Percentiles rank a stretch among this genome's conserved stretches.
phyloP scores from a whole-genome alignment of 2,329 filamentous ascomycete species.

The Penicillium griseofulvum region DNA sequence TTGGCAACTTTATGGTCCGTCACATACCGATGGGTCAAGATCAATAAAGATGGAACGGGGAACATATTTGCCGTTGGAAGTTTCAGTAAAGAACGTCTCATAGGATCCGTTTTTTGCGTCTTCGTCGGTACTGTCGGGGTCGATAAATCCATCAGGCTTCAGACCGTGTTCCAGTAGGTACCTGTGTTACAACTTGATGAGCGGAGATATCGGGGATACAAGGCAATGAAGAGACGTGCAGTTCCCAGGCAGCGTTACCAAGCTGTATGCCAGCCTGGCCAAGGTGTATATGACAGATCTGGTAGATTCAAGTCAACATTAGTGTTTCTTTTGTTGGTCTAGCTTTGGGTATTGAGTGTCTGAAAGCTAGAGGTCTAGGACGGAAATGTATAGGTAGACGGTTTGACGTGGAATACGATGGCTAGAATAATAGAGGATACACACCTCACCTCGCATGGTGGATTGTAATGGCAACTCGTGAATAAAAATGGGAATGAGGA shows the following conservation, averaged over 20 bases:
- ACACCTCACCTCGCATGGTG: constrained; percentile 5
- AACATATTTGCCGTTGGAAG: constrained; percentile 63
- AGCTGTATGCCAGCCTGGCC: constrained; percentile 67
- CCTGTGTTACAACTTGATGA: constrained; percentile 35
- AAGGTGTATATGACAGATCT: constrained; percentile 67
- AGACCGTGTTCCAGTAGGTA: constrained; percentile 67
- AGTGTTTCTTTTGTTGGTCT: not conserved
- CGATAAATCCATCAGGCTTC: constrained; percentile 57
- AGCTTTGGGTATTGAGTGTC: not conserved
- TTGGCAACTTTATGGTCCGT: not conserved
- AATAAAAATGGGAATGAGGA: not conserved
- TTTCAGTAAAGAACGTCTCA: constrained; percentile 67
- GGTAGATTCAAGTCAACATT: constrained; percentile 12
- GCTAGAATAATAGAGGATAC: not conserved
- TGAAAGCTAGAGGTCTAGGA: not conserved
- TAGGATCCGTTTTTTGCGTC: constrained; percentile 56
- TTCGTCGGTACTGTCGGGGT: constrained; percentile 55
- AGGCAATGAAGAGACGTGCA: constrained; percentile 52
- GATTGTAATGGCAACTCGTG: no score
- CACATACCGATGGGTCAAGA: constrained; percentile 58
- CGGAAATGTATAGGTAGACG: not conserved
- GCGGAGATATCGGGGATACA: constrained; percentile 12
- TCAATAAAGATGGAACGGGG: constrained; percentile 67
- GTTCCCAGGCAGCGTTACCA: constrained; percentile 67
- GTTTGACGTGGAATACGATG: not conserved